Conservation (phyloP, 345 rosid genomes). For the Schrenkiella parvula region DNA sequence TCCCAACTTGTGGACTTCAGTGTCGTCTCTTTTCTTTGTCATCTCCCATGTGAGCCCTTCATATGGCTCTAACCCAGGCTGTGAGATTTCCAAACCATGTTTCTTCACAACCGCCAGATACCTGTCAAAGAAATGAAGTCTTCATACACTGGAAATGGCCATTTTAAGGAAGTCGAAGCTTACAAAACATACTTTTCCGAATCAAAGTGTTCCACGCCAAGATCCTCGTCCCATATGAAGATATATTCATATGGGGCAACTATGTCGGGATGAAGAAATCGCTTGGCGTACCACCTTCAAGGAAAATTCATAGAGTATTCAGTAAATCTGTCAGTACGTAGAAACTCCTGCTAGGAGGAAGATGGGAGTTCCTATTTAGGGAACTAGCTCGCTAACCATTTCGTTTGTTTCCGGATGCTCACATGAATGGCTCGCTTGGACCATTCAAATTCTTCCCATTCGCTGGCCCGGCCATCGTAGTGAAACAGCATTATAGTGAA, state of each 20-base stretch:
- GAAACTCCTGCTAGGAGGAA: constrained; percentile 6
- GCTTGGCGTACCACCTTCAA: constrained; percentile 91
- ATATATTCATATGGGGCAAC: constrained; percentile 83
- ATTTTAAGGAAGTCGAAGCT: background rate
- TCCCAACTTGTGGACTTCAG: constrained; percentile 89
- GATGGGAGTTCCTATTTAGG: background rate
- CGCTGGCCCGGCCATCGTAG: constrained; percentile 77
- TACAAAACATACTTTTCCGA: constrained; percentile 65
- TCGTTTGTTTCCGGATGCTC: constrained; percentile 76
- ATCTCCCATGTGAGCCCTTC: constrained; percentile 87
- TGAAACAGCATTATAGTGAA: constrained; percentile 88
- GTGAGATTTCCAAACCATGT: constrained; percentile 88
- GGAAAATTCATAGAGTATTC: constrained; percentile 5
- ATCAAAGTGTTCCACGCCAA: constrained; percentile 80
- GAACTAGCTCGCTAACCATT: constrained; percentile 56
- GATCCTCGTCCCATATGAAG: constrained; percentile 97
- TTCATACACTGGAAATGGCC: constrained; percentile 2
- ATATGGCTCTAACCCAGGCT: constrained; percentile 86
- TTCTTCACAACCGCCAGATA: constrained; percentile 73
- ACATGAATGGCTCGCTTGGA: constrained; percentile 89
- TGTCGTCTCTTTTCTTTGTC: constrained; percentile 75
- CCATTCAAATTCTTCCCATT: constrained; percentile 97
- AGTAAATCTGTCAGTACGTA: constrained; percentile 2
- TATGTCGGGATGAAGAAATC: constrained; percentile 95
- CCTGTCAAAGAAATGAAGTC: constrained; percentile 35